Evolutionary conservation across 306 rosid species (phyloP).

Genomic region (Urtica urens): DNA sequence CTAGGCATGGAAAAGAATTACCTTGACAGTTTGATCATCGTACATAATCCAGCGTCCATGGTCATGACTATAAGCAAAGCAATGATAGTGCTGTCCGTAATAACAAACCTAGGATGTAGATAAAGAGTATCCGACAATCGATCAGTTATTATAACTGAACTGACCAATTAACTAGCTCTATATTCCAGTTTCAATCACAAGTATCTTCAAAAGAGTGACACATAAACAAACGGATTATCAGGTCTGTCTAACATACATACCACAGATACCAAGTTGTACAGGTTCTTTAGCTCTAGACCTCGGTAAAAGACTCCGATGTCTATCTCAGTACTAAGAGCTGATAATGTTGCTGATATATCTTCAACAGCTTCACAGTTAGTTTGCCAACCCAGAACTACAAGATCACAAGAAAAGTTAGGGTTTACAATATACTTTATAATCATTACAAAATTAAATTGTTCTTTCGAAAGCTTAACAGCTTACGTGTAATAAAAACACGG

Average conservation of each 20-base stretch:
- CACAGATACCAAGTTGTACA: slow-evolving; percentile 85
- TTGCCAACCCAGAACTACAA: slow-evolving; percentile 96
- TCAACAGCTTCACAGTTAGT: slow-evolving; percentile 74
- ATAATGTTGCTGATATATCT: slow-evolving; percentile 66
- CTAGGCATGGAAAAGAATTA: slow-evolving; percentile 19
- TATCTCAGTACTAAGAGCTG: slow-evolving; percentile 59
- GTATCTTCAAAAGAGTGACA: not conserved
- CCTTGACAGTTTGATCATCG: slow-evolving; percentile 92
- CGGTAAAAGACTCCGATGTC: slow-evolving; percentile 77
- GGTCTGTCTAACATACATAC: slow-evolving; percentile 37
- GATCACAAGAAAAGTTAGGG: slow-evolving; percentile 7
- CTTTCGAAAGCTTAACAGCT: slow-evolving; percentile 8
- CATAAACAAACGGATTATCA: not conserved
- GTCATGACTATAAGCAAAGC: slow-evolving; percentile 88
- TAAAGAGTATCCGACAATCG: too few relatives aligned
- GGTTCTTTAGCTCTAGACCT: slow-evolving; percentile 62
- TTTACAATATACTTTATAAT: not conserved
- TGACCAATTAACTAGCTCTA: too few relatives aligned
- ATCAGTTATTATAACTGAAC: too few relatives aligned
- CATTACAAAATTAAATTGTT: not conserved
- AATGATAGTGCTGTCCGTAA: slow-evolving; percentile 95
- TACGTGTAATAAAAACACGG: slow-evolving; percentile 84
- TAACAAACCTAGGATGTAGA: slow-evolving; percentile 70
- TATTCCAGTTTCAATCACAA: not conserved
- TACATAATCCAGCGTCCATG: slow-evolving; percentile 76